These are phyloP conservation scores for Paspalum vaginatum DNA, from an alignment of 176 grass and related monocot genomes.

Conservation along the genomic window DNA sequence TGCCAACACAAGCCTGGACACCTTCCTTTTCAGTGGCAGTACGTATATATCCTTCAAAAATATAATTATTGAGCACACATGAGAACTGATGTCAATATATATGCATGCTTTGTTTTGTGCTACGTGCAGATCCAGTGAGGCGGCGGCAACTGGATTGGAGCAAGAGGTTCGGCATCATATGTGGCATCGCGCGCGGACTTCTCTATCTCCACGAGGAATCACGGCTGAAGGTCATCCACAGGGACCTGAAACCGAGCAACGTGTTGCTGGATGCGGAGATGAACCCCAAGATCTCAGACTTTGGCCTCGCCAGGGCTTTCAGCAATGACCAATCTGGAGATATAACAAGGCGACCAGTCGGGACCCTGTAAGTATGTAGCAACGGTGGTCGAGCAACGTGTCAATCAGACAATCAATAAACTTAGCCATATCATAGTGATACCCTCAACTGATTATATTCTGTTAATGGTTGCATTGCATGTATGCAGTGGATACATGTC, in stretches of 20 bases:
- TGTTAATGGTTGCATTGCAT: background rate
- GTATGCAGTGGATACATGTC: conserved; percentile 16
- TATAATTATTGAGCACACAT: too few relatives aligned
- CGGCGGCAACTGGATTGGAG: conserved; percentile 30
- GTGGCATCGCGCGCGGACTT: conserved; percentile 35
- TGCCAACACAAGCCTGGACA: conserved; percentile 47
- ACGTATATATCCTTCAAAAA: background rate
- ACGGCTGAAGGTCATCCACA: conserved; percentile 34
- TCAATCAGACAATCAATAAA: background rate
- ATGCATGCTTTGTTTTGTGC: background rate
- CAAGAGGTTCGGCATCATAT: conserved; percentile 26
- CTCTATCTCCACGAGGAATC: conserved; percentile 57
- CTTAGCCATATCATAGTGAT: too few relatives aligned
- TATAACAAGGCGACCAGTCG: conserved; percentile 18
- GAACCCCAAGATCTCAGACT: conserved; percentile 57
- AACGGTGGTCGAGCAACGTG: background rate
- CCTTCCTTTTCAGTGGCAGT: conserved; percentile 25
- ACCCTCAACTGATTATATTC: background rate
- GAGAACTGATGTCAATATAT: background rate
- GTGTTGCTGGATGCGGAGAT: conserved; percentile 38
- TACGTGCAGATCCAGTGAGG: conserved; percentile 8
- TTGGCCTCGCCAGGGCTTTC: conserved; percentile 41
- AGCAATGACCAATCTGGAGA: background rate
- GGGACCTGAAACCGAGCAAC: conserved; percentile 49
- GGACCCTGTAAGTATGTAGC: conserved; percentile 43